Conservation (phyloP, 805 yeast species). For the Grigorovia humatica region DNA sequence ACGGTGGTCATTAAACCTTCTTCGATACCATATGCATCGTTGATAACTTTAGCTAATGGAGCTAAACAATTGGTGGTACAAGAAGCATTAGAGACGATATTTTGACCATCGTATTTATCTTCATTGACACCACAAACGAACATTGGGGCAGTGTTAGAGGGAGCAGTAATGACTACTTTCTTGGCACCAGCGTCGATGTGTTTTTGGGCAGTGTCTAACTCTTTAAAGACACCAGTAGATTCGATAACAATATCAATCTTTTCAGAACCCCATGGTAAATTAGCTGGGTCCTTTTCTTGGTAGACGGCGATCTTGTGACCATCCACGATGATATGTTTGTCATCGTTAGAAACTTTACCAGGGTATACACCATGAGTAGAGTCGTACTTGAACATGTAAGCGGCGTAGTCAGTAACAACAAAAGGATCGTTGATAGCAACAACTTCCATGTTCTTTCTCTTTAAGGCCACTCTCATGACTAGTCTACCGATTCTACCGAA, state of each 20-base stretch:
- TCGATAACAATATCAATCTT: conserved; percentile 56
- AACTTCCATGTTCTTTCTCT: no score
- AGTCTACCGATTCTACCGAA: no score
- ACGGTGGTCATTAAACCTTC: conserved; percentile 71
- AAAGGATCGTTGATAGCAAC: no score
- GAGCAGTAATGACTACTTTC: conserved; percentile 63
- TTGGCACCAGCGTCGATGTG: conserved; percentile 67
- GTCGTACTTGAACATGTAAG: no score
- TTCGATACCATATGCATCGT: conserved; percentile 56
- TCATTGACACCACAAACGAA: conserved; percentile 63
- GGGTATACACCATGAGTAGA: no score
- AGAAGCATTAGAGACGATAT: conserved; percentile 58
- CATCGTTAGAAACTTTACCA: no score
- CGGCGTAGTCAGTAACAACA: no score
- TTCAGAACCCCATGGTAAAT: conserved; percentile 56
- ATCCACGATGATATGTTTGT: conserved; percentile 41
- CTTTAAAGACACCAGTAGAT: conserved; percentile 65
- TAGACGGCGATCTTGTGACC: conserved; percentile 40
- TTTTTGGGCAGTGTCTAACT: conserved; percentile 51
- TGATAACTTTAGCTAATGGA: conserved; percentile 58
- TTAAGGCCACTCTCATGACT: no score
- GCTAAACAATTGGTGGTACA: conserved; percentile 70
- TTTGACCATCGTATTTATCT: conserved; percentile 45
- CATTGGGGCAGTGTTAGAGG: conserved; percentile 64
- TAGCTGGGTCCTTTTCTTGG: conserved; percentile 59